phyloP scores from a whole-genome alignment of 176 grass and related monocot genomes.

The Tillandsia fasciculata region DNA sequence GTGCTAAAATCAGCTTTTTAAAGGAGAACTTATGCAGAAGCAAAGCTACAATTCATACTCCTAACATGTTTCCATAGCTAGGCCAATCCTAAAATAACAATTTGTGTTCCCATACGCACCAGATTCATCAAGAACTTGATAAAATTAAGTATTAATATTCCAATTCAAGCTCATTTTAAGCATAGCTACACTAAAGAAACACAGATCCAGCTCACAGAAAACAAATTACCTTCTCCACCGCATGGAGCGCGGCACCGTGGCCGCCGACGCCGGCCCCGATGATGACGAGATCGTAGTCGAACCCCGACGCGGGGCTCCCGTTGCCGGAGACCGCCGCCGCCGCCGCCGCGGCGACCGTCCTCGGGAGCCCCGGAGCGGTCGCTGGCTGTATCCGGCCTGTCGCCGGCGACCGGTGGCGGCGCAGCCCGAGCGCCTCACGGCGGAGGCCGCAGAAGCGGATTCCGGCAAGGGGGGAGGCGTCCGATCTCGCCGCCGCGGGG shows the following conservation, averaged over 20 bases:
- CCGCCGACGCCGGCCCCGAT: slow-evolving; percentile 78
- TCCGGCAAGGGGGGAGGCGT: neutral
- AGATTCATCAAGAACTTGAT: neutral
- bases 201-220: neutral
- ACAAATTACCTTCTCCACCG: slow-evolving; percentile 61
- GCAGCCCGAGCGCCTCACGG: slow-evolving; percentile 19
- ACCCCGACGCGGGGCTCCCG: slow-evolving; percentile 30
- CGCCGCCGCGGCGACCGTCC: neutral
- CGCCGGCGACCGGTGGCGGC: slow-evolving; percentile 11
- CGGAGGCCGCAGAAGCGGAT: slow-evolving; percentile 42
- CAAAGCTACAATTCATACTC: too few relatives aligned
- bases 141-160: neutral
- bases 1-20: too few relatives aligned
- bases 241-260: slow-evolving; percentile 75
- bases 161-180: neutral
- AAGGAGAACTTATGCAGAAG: too few relatives aligned
- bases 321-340: slow-evolving; percentile 29
- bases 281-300: slow-evolving; percentile 86
- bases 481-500: slow-evolving; percentile 7
- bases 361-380: slow-evolving; percentile 14
- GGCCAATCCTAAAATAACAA: neutral
- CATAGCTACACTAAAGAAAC: neutral
- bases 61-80: neutral
- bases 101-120: neutral
- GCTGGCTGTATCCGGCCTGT: slow-evolving; percentile 17